phyloP scores from a whole-genome alignment of 805 yeast species.

The Myxozyma lipomycoides region DNA sequence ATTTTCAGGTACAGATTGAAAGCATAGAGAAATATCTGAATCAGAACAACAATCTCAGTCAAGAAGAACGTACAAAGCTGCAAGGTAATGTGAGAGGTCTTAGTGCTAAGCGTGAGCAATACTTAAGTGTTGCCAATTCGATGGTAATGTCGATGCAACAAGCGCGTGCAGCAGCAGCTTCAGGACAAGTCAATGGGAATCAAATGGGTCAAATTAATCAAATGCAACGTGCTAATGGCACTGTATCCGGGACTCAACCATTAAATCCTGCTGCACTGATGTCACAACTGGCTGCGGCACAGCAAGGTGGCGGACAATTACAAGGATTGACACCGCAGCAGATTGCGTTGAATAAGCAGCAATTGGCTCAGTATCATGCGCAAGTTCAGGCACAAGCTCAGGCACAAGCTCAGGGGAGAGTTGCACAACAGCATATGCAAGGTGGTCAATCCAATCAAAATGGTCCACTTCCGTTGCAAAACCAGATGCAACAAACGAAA shows the following conservation, averaged over 20 bases:
- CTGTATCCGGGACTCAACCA: constrained; percentile 3
- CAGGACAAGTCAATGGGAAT: not conserved
- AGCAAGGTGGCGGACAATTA: not conserved
- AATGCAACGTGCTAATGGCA: constrained; percentile 7
- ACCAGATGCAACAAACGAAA: constrained; percentile 9
- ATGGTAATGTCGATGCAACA: constrained; percentile 20
- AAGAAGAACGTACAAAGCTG: constrained; percentile 24
- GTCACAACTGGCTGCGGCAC: constrained; percentile 18
- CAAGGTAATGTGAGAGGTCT: constrained; percentile 13
- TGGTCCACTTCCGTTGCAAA: not conserved
- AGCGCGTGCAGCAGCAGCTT: constrained; percentile 2
- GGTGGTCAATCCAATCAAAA: not conserved
- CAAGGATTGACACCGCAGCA: constrained; percentile 18
- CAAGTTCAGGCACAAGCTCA: constrained; percentile 12
- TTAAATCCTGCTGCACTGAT: constrained; percentile 13
- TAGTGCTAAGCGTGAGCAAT: constrained; percentile 17
- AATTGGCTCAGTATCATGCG: not conserved
- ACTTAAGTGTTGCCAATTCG: constrained; percentile 9
- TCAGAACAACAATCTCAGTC: constrained; percentile 13
- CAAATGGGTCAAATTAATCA: constrained; percentile 1
- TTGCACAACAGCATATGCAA: not conserved
- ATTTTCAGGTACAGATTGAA: constrained; percentile 17
- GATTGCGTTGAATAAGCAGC: constrained; percentile 13
- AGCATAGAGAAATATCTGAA: constrained; percentile 16
- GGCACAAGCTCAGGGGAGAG: constrained; percentile 8